Conservation (phyloP, 352 stramenopile species). For the Phytophthora citricola region DNA sequence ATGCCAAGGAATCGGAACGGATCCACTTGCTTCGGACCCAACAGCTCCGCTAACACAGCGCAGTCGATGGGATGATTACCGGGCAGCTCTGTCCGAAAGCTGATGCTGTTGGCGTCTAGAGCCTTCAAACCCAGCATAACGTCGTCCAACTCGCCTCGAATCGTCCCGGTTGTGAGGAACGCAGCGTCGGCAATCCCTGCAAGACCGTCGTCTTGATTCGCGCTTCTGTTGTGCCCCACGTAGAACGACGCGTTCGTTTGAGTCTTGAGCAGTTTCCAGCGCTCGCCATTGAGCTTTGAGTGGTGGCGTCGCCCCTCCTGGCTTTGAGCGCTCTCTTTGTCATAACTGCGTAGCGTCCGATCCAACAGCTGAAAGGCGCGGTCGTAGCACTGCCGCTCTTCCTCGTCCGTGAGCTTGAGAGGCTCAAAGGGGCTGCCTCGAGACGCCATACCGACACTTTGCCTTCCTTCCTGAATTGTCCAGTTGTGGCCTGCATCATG, state of each 20-base stretch:
- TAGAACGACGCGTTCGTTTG: conserved; percentile 33
- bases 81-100: conserved; percentile 26
- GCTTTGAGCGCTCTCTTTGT: conserved; percentile 4
- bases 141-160: conserved; percentile 32
- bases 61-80: conserved; percentile 17
- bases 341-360: conserved; percentile 33
- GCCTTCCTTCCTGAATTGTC: conserved; percentile 7
- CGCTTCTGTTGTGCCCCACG: conserved; percentile 9
- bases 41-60: conserved; percentile 32
- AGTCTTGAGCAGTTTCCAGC: conserved; percentile 38
- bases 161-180: conserved; percentile 27
- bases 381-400: conserved; percentile 28
- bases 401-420: conserved; percentile 16
- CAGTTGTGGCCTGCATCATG: conserved; percentile 15
- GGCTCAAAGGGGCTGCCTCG: conserved; percentile 10
- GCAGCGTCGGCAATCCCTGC: conserved; percentile 25
- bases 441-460: conserved; percentile 8
- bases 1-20: conserved; percentile 46
- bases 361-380: conserved; percentile 33
- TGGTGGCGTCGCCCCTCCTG: conserved; percentile 15
- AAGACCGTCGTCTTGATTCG: conserved; percentile 1
- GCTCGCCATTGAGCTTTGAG: conserved; percentile 21
- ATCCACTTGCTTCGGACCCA: conserved; percentile 33
- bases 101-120: conserved; percentile 18
- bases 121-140: conserved; percentile 35